A percentile compares a stretch with the other conserved stretches of the same genome.
These are phyloP conservation scores for Glycine soja DNA, from an alignment of 306 rosid genomes.

Conservation along the genomic window DNA sequence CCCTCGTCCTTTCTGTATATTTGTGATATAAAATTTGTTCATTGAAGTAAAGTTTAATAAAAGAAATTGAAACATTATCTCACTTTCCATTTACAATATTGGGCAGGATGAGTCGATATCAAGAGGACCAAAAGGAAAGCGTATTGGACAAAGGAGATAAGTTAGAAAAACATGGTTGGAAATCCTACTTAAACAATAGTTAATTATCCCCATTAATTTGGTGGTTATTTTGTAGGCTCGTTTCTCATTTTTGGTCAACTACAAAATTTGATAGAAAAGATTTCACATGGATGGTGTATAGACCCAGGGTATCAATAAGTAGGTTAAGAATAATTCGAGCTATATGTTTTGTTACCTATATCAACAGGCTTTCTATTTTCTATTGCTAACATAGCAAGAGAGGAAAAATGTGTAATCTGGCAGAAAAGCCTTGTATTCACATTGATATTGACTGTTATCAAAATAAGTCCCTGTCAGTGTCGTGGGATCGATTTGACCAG, in stretches of 20 bases:
- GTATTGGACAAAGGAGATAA: slow-evolving; percentile 77
- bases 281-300: slow-evolving; percentile 9
- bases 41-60: slow-evolving; percentile 3
- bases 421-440: slow-evolving; percentile 1
- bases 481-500: background rate
- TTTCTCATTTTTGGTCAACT: slow-evolving; percentile 37
- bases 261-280: slow-evolving; percentile 30
- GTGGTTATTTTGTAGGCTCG: slow-evolving; percentile 13
- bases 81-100: slow-evolving; percentile 19
- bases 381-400: slow-evolving; percentile 14
- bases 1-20: background rate
- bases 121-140: slow-evolving; percentile 65
- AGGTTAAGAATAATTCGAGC: slow-evolving; percentile 24
- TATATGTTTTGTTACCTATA: background rate
- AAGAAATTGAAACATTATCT: background rate
- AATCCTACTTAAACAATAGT: slow-evolving; percentile 53
- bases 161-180: slow-evolving; percentile 73
- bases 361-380: background rate
- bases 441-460: background rate
- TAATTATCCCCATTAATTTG: slow-evolving; percentile 29
- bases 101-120: slow-evolving; percentile 81
- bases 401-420: slow-evolving; percentile 2
- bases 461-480: background rate
- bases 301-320: slow-evolving; percentile 12
- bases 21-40: background rate